Evolutionary conservation across 2,329 filamentous ascomycete genomes (phyloP).

Genomic region (Fusarium newnesense): DNA sequence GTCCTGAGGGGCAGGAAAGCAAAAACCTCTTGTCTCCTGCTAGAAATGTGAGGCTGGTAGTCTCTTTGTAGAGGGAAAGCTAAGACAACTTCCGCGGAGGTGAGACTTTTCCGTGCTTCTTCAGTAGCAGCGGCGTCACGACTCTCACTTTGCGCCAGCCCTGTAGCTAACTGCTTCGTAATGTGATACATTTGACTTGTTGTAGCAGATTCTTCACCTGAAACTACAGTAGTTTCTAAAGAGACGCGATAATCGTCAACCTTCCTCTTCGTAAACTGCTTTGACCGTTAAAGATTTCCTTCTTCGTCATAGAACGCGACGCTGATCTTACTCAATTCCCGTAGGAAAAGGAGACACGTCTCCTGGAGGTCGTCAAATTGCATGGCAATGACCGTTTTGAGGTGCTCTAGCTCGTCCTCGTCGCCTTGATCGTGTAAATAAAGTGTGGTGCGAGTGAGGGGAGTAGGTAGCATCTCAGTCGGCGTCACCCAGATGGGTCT

Average conservation of each 20-base stretch:
- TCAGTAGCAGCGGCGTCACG: conserved; percentile 5
- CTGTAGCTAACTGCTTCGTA: background rate
- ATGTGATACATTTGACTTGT: conserved; percentile 22
- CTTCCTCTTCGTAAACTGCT: conserved; percentile 2
- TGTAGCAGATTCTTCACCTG: fast-evolving
- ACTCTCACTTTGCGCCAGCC: conserved; percentile 20
- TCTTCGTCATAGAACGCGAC: conserved; percentile 7
- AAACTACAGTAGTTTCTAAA: background rate
- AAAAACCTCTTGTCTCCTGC: conserved; percentile 20
- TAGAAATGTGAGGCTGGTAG: background rate
- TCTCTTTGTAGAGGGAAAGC: conserved; percentile 22
- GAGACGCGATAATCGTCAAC: conserved; percentile 4
- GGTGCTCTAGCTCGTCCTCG: background rate
- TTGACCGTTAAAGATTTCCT: background rate
- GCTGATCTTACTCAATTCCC: conserved; percentile 11
- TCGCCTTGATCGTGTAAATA: conserved; percentile 24
- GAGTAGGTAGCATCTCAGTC: background rate
- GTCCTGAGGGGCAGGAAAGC: conserved; percentile 18
- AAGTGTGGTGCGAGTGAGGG: conserved; percentile 26
- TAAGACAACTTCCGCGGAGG: conserved; percentile 24
- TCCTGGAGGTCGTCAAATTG: conserved; percentile 21
- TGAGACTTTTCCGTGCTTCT: background rate
- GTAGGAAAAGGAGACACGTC: conserved; percentile 22
- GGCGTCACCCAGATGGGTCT: conserved; percentile 22
- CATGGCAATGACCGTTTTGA: background rate